Conservation (phyloP, 805 yeast species). For the Starmerella apis region DNA sequence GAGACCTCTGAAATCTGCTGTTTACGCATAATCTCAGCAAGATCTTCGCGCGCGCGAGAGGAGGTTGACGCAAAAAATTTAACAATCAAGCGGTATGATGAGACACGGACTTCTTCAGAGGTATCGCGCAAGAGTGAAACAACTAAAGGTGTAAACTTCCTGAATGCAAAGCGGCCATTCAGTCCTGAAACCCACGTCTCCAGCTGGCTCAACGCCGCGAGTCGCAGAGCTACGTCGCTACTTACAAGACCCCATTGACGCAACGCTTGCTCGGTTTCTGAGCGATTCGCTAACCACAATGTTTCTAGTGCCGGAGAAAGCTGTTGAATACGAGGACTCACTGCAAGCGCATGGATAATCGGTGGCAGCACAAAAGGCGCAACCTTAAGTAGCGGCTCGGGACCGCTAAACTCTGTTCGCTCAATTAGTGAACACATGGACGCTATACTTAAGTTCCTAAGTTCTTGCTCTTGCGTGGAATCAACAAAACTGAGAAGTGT, state of each 20-base stretch:
- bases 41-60: conserved; percentile 38
- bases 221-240: conserved; percentile 23
- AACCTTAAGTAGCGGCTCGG: not conserved
- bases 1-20: conserved; percentile 21
- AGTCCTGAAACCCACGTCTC: conserved; percentile 25
- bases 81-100: conserved; percentile 30
- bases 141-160: conserved; percentile 31
- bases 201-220: conserved; percentile 25
- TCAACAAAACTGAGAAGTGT: not conserved
- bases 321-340: not conserved
- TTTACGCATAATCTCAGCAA: conserved; percentile 35
- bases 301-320: conserved; percentile 16
- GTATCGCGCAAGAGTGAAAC: conserved; percentile 28
- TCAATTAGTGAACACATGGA: not conserved
- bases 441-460: not conserved
- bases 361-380: conserved; percentile 3
- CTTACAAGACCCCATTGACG: conserved; percentile 29
- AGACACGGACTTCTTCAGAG: conserved; percentile 22
- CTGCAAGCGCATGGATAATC: conserved; percentile 4
- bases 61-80: conserved; percentile 34
- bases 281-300: conserved; percentile 34
- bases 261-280: conserved; percentile 30
- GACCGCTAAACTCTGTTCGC: not conserved
- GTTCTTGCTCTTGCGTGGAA: not conserved
- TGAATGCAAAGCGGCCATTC: conserved; percentile 27